phyloP scores from a whole-genome alignment of 305 asterid species.

The Fraxinus nigra region DNA sequence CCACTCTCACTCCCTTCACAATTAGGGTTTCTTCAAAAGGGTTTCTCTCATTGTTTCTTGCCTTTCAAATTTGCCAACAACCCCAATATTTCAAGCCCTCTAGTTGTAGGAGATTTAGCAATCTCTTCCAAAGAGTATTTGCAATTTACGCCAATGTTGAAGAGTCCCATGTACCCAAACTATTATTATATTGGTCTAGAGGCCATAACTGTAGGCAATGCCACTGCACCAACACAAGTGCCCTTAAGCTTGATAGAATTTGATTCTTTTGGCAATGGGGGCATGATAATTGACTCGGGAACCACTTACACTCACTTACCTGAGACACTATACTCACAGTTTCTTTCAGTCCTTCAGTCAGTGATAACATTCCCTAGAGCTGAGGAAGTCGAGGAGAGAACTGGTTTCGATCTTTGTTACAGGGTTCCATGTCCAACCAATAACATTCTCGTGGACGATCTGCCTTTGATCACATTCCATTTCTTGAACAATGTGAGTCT shows the following conservation, averaged over 20 bases:
- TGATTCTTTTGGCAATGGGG: constrained; percentile 62
- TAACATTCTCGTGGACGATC: constrained; percentile 35
- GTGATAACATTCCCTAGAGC: constrained; percentile 50
- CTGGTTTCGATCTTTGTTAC: constrained; percentile 71
- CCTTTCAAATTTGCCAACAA: constrained; percentile 68
- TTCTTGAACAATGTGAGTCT: constrained; percentile 60
- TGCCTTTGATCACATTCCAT: constrained; percentile 60
- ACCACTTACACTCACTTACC: constrained; percentile 77
- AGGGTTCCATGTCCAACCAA: constrained; percentile 40
- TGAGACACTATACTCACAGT: constrained; percentile 49
- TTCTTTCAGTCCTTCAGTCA: constrained; percentile 38
- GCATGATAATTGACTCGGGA: constrained; percentile 77
- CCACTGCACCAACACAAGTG: constrained; percentile 22
- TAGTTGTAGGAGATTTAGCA: constrained; percentile 62
- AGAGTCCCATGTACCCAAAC: constrained; percentile 54
- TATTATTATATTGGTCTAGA: constrained; percentile 68
- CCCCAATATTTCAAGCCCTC: constrained; percentile 72
- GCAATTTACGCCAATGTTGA: constrained; percentile 71
- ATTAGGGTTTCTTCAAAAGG: constrained; percentile 64
- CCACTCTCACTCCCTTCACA: constrained; percentile 79
- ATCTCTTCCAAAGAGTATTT: constrained; percentile 53
- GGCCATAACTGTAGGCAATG: constrained; percentile 47
- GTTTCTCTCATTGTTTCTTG: constrained; percentile 78
- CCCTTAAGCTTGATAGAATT: constrained; percentile 49
- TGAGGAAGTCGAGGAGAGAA: constrained; percentile 40